Conservation (phyloP, 805 yeast genomes). For the Lipomyces spencermartinsiae region DNA sequence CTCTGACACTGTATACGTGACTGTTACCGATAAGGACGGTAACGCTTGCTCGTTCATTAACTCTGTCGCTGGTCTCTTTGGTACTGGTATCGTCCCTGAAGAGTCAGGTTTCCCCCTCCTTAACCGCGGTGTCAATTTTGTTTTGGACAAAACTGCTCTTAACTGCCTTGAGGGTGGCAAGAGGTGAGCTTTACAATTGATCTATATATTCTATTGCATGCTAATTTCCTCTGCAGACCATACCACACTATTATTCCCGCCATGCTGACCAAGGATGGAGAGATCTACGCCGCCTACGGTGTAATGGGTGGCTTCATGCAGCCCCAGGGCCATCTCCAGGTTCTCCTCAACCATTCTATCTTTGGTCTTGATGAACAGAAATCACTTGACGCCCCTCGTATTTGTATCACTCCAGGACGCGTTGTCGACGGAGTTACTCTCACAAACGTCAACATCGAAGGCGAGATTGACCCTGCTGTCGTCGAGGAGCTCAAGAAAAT, state of each 20-base stretch:
- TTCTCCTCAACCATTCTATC: constrained; percentile 65
- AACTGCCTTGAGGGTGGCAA: constrained; percentile 72
- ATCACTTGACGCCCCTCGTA: constrained; percentile 76
- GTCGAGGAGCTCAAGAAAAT: constrained; percentile 54
- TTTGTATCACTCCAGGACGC: constrained; percentile 69
- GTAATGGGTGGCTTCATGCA: constrained; percentile 90
- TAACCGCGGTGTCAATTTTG: constrained; percentile 79
- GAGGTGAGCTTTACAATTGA: constrained; percentile 31
- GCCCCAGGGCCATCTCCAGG: constrained; percentile 85
- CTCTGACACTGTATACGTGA: constrained; percentile 75
- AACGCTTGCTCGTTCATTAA: constrained; percentile 83
- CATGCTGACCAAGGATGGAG: constrained; percentile 64
- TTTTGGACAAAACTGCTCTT: constrained; percentile 59
- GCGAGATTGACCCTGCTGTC: constrained; percentile 59
- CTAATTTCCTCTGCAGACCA: constrained; percentile 50
- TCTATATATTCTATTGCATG: not conserved
- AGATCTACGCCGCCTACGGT: constrained; percentile 74
- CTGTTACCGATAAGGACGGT: constrained; percentile 70
- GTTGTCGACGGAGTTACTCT: constrained; percentile 62
- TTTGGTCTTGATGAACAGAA: constrained; percentile 74
- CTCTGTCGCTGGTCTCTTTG: constrained; percentile 73
- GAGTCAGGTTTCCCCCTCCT: constrained; percentile 70
- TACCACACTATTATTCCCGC: constrained; percentile 88
- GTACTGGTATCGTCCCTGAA: constrained; percentile 69
- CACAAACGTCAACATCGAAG: constrained; percentile 69